A percentile compares a stretch with the other conserved stretches of the same genome.
Evolutionary conservation across 805 yeast genomes (phyloP).

Genomic region (Hanseniaspora mollemarum): DNA sequence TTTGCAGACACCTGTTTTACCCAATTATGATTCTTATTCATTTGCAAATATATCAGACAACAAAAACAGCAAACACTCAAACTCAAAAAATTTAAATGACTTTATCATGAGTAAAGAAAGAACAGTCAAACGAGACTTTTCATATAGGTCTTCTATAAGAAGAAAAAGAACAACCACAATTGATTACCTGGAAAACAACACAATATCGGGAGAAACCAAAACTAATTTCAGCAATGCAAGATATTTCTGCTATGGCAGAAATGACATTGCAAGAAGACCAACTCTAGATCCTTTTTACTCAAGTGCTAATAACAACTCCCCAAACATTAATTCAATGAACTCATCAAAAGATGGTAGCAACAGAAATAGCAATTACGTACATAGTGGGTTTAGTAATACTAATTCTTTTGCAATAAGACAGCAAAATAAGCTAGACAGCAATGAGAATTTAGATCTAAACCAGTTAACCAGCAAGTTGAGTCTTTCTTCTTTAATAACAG

Average conservation of each 20-base stretch:
- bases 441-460: background rate
- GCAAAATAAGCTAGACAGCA: background rate
- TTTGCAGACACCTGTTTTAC: slow-evolving; percentile 12
- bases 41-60: slow-evolving; percentile 33
- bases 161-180: slow-evolving; percentile 11
- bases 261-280: background rate
- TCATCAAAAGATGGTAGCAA: slow-evolving; percentile 1
- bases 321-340: background rate
- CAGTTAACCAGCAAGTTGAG: slow-evolving; percentile 5
- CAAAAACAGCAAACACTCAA: slow-evolving; percentile 18
- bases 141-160: slow-evolving; percentile 13
- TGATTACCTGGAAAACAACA: slow-evolving; percentile 3
- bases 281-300: slow-evolving; percentile 12
- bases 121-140: slow-evolving; percentile 10
- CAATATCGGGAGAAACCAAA: background rate
- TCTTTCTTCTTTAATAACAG: slow-evolving; percentile 14
- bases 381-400: slow-evolving; percentile 2
- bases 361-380: slow-evolving; percentile 5
- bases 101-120: slow-evolving; percentile 12
- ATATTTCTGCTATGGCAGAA: background rate
- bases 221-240: background rate
- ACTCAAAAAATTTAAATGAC: slow-evolving; percentile 3
- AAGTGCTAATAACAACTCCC: background rate
- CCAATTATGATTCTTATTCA: slow-evolving; percentile 21
- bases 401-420: slow-evolving; percentile 3